phyloP scores from a whole-genome alignment of 805 yeast species.

The Teunomyces kruisii region DNA sequence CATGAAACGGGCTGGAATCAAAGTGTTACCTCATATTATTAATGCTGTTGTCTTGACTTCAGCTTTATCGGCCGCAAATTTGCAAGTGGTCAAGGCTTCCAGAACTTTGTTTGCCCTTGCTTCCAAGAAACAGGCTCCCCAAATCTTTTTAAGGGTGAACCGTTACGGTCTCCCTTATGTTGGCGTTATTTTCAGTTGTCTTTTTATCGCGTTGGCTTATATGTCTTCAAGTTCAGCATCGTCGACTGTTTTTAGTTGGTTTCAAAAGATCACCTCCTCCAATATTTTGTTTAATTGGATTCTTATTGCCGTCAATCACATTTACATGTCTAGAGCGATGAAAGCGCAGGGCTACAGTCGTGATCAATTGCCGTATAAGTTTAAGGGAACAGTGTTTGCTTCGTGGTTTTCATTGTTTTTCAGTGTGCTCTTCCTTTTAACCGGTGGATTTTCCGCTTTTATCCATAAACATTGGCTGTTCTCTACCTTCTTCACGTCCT shows the following conservation, averaged over 20 bases:
- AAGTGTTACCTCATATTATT: conserved; percentile 34
- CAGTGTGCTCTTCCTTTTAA: conserved; percentile 22
- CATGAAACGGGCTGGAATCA: conserved; percentile 30
- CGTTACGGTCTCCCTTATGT: conserved; percentile 28
- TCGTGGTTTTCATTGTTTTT: conserved; percentile 30
- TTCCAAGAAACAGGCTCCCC: conserved; percentile 38
- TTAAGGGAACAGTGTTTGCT: conserved; percentile 22
- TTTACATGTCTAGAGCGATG: conserved; percentile 32
- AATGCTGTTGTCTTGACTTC: conserved; percentile 41
- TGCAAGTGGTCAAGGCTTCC: conserved; percentile 25
- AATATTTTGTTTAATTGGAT: conserved; percentile 31
- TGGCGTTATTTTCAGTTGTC: conserved; percentile 20
- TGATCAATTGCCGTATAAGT: conserved; percentile 30
- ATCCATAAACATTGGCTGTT: conserved; percentile 21
- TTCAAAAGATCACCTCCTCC: conserved; percentile 31
- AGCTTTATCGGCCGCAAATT: conserved; percentile 40
- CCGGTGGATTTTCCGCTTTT: conserved; percentile 37
- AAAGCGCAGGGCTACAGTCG: conserved; percentile 39
- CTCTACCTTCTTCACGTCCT: conserved; percentile 19
- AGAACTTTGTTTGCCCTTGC: conserved; percentile 39
- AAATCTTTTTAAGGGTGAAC: conserved; percentile 16
- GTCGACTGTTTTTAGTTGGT: conserved; percentile 34
- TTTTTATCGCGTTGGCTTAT: conserved; percentile 37
- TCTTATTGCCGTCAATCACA: conserved; percentile 29
- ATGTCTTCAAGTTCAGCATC: conserved; percentile 26